Base-by-base conservation (phyloP, 177 flowering plant species). In the Vitis hybrid region DNA sequence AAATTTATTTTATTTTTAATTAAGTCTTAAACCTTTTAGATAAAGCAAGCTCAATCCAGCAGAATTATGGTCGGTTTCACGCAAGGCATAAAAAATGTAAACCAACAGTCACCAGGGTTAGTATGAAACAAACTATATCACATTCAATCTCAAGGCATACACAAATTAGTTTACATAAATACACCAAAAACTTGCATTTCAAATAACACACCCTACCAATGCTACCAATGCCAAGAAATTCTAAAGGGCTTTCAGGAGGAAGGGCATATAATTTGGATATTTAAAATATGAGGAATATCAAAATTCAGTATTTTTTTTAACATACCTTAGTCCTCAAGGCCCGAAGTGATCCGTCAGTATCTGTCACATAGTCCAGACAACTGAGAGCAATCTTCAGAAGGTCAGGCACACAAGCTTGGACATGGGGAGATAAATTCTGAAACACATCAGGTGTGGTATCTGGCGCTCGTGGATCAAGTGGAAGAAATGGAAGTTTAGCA, bases 391-490 rank as follows among this genome's bases (percentile, higher is more conserved):
- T 90, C 77, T 84, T 95, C 53, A 95, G 80, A 70, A 95, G 97
- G 81, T 94, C 98, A 1, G 99, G 99, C 13, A 93, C 91, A 79
- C 99, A 95, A 68, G 92, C 86, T 80, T 93, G 97, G 64, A 95
- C 93, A 80, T 91, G 80, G 53, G 87, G 90, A 61, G 98, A 90
- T 65, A 91, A 76, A 72, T 63, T 84, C 67, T 86, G 83, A 66
- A 89, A 86, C 48, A 70, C 82, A 71, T 89, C 85, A 48, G 67
- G 30, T 18, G 83, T 61, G 9, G 77, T 58, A 71, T 89, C 89
- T 30, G 90, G 89, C 35, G 79, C 74, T 32, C 96, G 79, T 53
- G 97, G 97, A 86, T 93, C 97, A 46, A 93, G 77, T n/a, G 96
- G 93, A 66, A 93, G 91, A 74, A 95, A 95, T 14, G 91, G 85